Percentiles rank a stretch among this genome's conserved stretches.
These are phyloP conservation scores for Aegilops longissima DNA, from an alignment of 176 grass and related monocot genomes.

Conservation along the genomic window DNA sequence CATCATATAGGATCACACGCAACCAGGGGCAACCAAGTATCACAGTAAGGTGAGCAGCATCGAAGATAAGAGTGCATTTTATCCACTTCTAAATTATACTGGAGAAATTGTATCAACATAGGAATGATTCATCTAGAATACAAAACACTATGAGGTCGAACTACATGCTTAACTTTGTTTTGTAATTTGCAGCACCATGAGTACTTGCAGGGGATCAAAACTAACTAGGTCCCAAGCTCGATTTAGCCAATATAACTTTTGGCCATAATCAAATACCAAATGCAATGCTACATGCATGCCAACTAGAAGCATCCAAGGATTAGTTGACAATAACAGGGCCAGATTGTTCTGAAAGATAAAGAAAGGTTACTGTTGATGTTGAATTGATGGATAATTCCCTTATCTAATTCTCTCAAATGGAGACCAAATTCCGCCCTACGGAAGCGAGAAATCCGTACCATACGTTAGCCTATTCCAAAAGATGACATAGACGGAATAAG, in stretches of 20 bases:
- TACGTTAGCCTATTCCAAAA: conserved; percentile 28
- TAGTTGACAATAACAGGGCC: neutral
- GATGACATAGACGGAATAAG: conserved; percentile 3
- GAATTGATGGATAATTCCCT: neutral
- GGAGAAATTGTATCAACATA: neutral
- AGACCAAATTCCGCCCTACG: neutral
- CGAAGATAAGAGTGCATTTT: conserved; percentile 13
- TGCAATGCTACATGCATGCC: neutral
- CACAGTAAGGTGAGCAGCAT: conserved; percentile 6
- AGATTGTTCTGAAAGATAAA: neutral
- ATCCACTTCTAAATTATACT: conserved; percentile 35
- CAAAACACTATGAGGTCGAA: neutral
- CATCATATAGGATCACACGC: neutral
- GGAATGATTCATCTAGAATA: conserved; percentile 14
- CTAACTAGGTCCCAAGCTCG: neutral
- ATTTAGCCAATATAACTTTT: conserved; percentile 12
- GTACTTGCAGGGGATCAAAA: conserved; percentile 7
- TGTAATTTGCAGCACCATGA: neutral
- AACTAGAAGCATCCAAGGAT: conserved; percentile 14
- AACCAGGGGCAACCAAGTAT: conserved; percentile 22
- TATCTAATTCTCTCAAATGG: neutral
- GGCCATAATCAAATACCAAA: conserved; percentile 13
- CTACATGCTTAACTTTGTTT: neutral
- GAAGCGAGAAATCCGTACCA: neutral
- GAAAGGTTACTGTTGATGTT: neutral